These are phyloP conservation scores for Mycosphaerella arachidis DNA, from an alignment of 2,329 filamentous ascomycete genomes.

Conservation along the genomic window DNA sequence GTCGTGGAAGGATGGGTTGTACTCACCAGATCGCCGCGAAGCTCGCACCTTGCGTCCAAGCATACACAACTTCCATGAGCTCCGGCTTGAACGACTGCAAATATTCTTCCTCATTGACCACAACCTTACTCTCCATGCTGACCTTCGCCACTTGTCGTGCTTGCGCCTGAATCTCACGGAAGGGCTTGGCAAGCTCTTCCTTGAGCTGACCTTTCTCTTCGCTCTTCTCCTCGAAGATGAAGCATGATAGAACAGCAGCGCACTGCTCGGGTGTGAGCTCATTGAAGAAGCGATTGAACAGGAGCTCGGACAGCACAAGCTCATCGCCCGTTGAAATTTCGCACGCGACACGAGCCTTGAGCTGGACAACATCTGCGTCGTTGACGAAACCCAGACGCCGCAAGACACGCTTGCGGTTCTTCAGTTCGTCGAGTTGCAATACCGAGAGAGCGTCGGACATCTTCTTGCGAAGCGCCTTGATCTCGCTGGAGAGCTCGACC, in stretches of 20 bases:
- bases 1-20: not conserved
- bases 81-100: constrained; percentile 85
- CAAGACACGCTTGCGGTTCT: constrained; percentile 90
- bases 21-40: constrained; percentile 93
- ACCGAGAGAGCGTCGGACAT: constrained; percentile 82
- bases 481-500: constrained; percentile 67
- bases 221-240: constrained; percentile 96
- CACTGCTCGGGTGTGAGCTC: constrained; percentile 83
- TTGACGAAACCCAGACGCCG: constrained; percentile 94
- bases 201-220: constrained; percentile 67
- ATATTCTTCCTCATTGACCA: constrained; percentile 94
- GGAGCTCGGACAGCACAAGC: constrained; percentile 81
- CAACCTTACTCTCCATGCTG: constrained; percentile 87
- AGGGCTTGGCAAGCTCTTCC: constrained; percentile 82
- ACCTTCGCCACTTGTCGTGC: constrained; percentile 88
- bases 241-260: constrained; percentile 82
- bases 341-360: constrained; percentile 95
- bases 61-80: constrained; percentile 92
- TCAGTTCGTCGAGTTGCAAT: constrained; percentile 90
- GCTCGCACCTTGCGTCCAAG: constrained; percentile 83
- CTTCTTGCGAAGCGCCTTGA: constrained; percentile 83
- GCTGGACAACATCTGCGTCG: constrained; percentile 87
- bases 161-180: constrained; percentile 78
- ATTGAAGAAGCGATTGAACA: constrained; percentile 98
- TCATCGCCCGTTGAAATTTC: constrained; percentile 98